Evolutionary conservation across 208 protist genomes (phyloP).

Genomic region (Trypanosoma mega): DNA sequence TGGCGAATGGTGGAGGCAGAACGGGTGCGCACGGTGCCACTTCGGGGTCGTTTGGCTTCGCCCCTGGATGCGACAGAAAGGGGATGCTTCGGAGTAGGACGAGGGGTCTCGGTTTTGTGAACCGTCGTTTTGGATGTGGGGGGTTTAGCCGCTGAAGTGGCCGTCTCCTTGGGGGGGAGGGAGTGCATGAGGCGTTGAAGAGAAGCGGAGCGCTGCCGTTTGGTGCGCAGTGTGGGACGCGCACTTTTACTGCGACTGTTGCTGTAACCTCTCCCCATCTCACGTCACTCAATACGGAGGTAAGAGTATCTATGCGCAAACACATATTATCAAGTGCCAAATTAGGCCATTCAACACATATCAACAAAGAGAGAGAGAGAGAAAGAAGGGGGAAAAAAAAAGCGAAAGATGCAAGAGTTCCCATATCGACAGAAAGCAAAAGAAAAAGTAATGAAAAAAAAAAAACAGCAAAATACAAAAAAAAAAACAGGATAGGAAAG

Average conservation of each 20-base stretch:
- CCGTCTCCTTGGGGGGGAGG: no score
- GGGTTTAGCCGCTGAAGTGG: neutral
- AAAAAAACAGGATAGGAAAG: conserved; percentile 14
- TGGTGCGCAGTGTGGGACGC: conserved; percentile 69
- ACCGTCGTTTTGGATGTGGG: conserved; percentile 3
- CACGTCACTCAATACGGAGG: neutral
- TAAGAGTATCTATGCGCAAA: neutral
- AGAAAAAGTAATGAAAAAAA: conserved; percentile 9
- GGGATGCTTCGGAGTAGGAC: neutral
- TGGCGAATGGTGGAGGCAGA: conserved; percentile 47
- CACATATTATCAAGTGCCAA: no score
- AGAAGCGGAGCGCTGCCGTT: conserved; percentile 45
- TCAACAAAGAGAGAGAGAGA: neutral
- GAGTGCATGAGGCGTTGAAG: conserved; percentile 19
- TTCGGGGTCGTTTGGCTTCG: conserved; percentile 5
- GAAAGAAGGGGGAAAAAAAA: conserved; percentile 17
- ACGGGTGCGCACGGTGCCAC: conserved; percentile 8
- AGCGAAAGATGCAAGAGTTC: neutral
- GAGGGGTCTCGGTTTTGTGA: neutral
- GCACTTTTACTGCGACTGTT: conserved; percentile 73
- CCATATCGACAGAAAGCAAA: conserved; percentile 6
- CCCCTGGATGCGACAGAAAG: conserved; percentile 19
- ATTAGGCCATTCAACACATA: no score
- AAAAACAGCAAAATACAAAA: conserved; percentile 15
- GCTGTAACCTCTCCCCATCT: conserved; percentile 83